Percentiles rank a stretch among this genome's conserved stretches.
Evolutionary conservation across 2,329 filamentous ascomycete species (phyloP).

Genomic region (Emericellopsis atlantica): DNA sequence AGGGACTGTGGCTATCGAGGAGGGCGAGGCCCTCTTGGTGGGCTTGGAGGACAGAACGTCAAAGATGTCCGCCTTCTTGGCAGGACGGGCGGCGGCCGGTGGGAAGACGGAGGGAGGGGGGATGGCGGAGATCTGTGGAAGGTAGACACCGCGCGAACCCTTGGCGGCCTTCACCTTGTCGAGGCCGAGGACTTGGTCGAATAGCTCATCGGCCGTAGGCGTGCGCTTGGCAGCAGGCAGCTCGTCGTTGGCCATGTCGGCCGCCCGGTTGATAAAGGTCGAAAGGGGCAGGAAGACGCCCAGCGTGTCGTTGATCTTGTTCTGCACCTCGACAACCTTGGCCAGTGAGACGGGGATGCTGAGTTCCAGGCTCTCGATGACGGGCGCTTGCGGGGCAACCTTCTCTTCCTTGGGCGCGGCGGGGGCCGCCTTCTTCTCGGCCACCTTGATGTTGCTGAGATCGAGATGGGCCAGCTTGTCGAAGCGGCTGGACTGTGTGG

Average conservation of each 20-base stretch:
- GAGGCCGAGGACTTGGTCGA: slow-evolving; percentile 75
- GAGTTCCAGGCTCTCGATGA: slow-evolving; percentile 42
- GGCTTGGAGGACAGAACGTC: slow-evolving; percentile 53
- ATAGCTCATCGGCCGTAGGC: slow-evolving; percentile 69
- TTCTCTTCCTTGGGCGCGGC: slow-evolving; percentile 18
- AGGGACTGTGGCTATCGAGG: slow-evolving; percentile 24
- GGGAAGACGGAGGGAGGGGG: slow-evolving; percentile 26
- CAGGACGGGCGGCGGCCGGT: slow-evolving; percentile 12
- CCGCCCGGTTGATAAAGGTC: slow-evolving; percentile 75
- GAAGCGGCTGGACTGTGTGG: slow-evolving; percentile 57
- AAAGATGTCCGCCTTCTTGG: slow-evolving; percentile 54
- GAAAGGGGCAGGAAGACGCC: slow-evolving; percentile 74
- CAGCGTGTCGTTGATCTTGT: slow-evolving; percentile 63
- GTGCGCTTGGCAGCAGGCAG: slow-evolving; percentile 53
- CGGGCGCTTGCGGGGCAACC: slow-evolving; percentile 17
- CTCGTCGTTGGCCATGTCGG: slow-evolving; percentile 77
- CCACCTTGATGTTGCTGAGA: slow-evolving; percentile 87
- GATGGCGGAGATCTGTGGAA: slow-evolving; percentile 57
- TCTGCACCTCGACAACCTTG: slow-evolving; percentile 69
- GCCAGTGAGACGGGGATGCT: slow-evolving; percentile 67
- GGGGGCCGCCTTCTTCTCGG: slow-evolving; percentile 32
- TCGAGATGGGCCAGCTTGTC: slow-evolving; percentile 73
- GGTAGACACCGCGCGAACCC: slow-evolving; percentile 49
- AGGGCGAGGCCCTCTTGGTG: slow-evolving; percentile 10
- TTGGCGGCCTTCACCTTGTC: slow-evolving; percentile 31